These are phyloP conservation scores for Hippophae gyantsensis DNA, from an alignment of 306 rosid genomes.

Conservation along the genomic window DNA sequence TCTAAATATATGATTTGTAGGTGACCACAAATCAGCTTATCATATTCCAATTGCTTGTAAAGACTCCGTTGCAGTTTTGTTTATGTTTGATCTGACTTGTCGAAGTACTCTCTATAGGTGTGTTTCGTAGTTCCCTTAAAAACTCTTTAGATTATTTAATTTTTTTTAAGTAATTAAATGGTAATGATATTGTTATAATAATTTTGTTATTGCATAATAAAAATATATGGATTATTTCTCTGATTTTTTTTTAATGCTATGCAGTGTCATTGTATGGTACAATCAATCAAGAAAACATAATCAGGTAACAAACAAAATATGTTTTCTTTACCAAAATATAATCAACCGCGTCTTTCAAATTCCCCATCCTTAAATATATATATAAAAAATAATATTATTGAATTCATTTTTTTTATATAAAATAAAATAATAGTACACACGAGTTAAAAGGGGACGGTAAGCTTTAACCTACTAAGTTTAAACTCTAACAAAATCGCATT, in stretches of 20 bases:
- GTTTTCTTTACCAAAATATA: background rate
- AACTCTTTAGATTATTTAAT: background rate
- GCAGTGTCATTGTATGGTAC: constrained; percentile 84
- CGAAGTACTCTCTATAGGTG: constrained; percentile 76
- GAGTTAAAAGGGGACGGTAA: too few relatives aligned
- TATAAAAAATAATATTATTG: too few relatives aligned
- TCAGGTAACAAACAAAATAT: constrained; percentile 40
- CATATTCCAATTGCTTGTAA: constrained; percentile 92
- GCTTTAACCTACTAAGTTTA: too few relatives aligned
- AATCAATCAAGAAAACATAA: constrained; percentile 87
- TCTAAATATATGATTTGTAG: constrained; percentile 24
- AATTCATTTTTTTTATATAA: too few relatives aligned
- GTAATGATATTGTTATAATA: background rate
- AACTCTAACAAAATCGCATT: too few relatives aligned
- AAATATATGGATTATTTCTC: too few relatives aligned
- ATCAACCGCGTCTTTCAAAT: too few relatives aligned
- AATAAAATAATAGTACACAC: too few relatives aligned
- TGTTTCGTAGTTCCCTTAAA: background rate
- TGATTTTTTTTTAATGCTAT: constrained; percentile 10
- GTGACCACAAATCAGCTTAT: constrained; percentile 48
- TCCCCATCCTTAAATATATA: too few relatives aligned
- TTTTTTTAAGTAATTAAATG: background rate
- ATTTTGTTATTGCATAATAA: background rate
- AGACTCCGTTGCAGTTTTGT: constrained; percentile 88
- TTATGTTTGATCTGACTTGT: constrained; percentile 93